Evolutionary conservation across 345 rosid genomes (phyloP), one percentile per base, ranked within the genome.

Genomic region (Cardamine resedifolia): DNA sequence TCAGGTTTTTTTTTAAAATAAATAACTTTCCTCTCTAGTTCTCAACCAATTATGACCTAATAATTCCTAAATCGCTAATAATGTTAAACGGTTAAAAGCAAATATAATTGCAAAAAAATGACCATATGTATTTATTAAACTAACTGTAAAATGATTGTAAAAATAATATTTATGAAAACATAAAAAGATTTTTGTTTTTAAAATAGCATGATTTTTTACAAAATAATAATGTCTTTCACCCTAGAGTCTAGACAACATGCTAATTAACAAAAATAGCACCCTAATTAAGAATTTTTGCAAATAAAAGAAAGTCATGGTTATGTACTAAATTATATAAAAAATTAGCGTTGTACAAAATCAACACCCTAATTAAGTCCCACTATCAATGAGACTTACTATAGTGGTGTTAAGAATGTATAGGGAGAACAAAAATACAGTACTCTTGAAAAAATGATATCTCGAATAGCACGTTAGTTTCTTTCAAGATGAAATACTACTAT

Each of bases 31-130:
- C 18, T 43, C 18, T 43, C 12, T 15, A 50, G 10, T 44, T 73
- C 58, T 48, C 72, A 58, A 55, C 65, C 31, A 73, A 64, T 56
- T 72, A 63, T 63, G 55, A 47, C 77, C 28, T 31, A 72, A 63
- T 72, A 21, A 63, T 28, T 31, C 11, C 0, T 63, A 21, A 53
- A 28, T 30, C 21, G 0, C 12, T 15, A 36, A 36, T 36, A 15
- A 41, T 44, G 10, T 44, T 2, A 2, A 16, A 16, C n/a, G n/a
- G n/a, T n/a, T n/a, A n/a, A n/a, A n/a, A 6, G 49, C 21, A 18
- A 45, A n/a, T n/a, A 1, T 6, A n/a, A n/a, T 43, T 43, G 48
- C 19, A 16, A n/a, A n/a, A 44, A 44, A n/a, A n/a, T n/a, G 7
- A 44, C 20, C 48, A n/a, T 6, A 2, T 6, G 3, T 2, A n/a